phyloP scores from a whole-genome alignment of 2,329 filamentous ascomycete species.

The Pyricularia sp. region DNA sequence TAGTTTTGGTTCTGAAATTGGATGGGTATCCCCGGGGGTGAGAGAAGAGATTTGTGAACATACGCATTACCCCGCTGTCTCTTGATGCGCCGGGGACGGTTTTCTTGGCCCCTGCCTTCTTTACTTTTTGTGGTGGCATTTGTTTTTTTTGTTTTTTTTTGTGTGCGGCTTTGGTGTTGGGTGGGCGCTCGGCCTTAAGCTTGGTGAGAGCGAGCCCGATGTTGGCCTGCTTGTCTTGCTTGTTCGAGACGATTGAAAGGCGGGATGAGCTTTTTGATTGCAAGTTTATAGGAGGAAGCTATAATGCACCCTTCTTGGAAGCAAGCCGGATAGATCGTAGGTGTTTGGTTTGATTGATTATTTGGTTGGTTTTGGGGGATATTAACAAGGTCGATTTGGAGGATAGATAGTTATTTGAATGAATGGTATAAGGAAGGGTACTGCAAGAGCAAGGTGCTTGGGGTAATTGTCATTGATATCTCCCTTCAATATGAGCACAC shows the following conservation, averaged over 20 bases:
- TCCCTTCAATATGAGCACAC: not conserved
- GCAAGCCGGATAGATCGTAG: not conserved
- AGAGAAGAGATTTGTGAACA: conserved; percentile 2
- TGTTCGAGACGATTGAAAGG: not conserved
- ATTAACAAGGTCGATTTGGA: too few relatives aligned
- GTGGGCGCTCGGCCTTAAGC: not conserved
- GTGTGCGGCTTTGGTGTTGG: not conserved
- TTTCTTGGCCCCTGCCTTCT: not conserved
- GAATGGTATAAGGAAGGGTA: not conserved
- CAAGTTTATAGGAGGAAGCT: not conserved
- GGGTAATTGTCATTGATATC: not conserved
- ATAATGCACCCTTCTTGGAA: not conserved
- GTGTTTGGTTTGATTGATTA: not conserved
- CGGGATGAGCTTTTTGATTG: not conserved
- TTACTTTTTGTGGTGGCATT: not conserved
- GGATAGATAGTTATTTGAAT: too few relatives aligned
- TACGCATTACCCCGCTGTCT: conserved; percentile 29
- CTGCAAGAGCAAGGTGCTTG: not conserved
- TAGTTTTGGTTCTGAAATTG: conserved; percentile 8
- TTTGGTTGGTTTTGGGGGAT: not conserved
- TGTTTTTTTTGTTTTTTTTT: not conserved
- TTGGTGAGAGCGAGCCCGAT: not conserved
- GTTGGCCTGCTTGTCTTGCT: not conserved
- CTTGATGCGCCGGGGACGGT: conserved; percentile 5
- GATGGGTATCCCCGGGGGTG: not conserved